A percentile compares a stretch with the other conserved stretches of the same genome.
Conservation (phyloP, 768 basidiomycete species). For the Podaxis sp. region DNA sequence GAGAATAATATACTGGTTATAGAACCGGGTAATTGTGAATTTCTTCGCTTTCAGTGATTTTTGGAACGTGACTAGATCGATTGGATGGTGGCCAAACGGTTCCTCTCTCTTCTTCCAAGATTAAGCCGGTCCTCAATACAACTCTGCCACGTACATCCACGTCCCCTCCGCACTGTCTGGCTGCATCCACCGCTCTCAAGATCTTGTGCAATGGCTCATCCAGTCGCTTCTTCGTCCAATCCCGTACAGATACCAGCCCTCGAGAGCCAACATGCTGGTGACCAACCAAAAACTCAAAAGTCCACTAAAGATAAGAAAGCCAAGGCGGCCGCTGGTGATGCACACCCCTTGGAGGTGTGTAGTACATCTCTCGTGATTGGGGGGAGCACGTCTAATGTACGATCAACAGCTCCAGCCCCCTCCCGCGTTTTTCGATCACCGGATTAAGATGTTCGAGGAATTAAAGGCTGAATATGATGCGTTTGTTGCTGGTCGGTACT, state of each 20-base stretch:
- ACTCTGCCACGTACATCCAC: constrained; percentile 29
- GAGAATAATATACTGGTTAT: constrained; percentile 6
- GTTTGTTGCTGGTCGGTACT: constrained; percentile 64
- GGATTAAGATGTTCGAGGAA: constrained; percentile 87
- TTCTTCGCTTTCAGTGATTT: constrained; percentile 2
- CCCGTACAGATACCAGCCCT: constrained; percentile 48
- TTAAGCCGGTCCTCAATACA: constrained; percentile 33
- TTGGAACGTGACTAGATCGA: constrained; percentile 13
- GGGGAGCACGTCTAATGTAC: background rate
- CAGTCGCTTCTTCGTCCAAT: constrained; percentile 55
- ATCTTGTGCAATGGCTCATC: constrained; percentile 50
- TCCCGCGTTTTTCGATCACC: constrained; percentile 86
- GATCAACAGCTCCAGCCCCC: constrained; percentile 68
- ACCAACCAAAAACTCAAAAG: constrained; percentile 25
- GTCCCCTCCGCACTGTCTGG: constrained; percentile 14
- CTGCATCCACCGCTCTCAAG: constrained; percentile 20
- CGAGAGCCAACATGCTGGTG: constrained; percentile 39
- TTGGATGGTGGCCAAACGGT: constrained; percentile 10
- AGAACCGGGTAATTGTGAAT: background rate
- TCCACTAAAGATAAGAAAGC: constrained; percentile 45
- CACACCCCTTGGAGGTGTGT: constrained; percentile 65
- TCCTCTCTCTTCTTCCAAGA: constrained; percentile 27
- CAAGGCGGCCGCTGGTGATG: constrained; percentile 38
- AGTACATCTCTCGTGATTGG: background rate
- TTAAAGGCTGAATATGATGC: constrained; percentile 83